Evolutionary conservation across 2,329 filamentous ascomycete genomes (phyloP), one percentile per base, ranked within the genome.

Genomic region (Verticillium alfalfae): DNA sequence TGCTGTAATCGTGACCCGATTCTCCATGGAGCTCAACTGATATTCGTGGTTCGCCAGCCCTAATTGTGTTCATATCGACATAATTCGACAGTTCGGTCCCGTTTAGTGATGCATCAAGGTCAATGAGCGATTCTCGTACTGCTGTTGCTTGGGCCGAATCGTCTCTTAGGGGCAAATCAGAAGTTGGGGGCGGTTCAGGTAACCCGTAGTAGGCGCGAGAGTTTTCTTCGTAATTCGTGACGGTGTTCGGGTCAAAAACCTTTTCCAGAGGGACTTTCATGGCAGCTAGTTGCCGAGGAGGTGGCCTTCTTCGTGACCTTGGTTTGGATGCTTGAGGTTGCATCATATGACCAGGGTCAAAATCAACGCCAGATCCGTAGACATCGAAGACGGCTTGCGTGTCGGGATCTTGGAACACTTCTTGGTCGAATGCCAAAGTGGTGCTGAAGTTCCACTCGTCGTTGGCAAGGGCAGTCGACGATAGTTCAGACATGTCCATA

Each of bases 401-500:
- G 66, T 84, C 83, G 22, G 80, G 77, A 57, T 79, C 78, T 64
- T 80, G 76, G 62, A 84, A 76, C 13, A 87, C 77, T 61, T 83
- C 79, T 66, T 84, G 79, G 67, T 88, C 86, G 65, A 89, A 88
- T n/a, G 81, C 84, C 18, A 84, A 78, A 0, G 86, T 88, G 1
- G 86, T 88, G 68, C 84, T 87, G 65, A 89, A 89, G 64, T 88
- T 88, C 86, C 86, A 89, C 65, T 88, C 85, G 65, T 88, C 85
- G 61, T 81, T 81, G 16, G 79, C 78, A 63, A 82, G 68, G 0
- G 76, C 76, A 1, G 78, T 77, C 2, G 79, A 76, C 1, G 74
- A 72, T 18, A 80, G 67, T 34, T 82, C 78, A 15, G 75, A 69
- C 56, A 75, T 75, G 34, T 64, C 63, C 59, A 59, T 61, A 22